These are phyloP conservation scores for Bombardia bombarda DNA, from an alignment of 495 filamentous ascomycete species.

Conservation along the genomic window DNA sequence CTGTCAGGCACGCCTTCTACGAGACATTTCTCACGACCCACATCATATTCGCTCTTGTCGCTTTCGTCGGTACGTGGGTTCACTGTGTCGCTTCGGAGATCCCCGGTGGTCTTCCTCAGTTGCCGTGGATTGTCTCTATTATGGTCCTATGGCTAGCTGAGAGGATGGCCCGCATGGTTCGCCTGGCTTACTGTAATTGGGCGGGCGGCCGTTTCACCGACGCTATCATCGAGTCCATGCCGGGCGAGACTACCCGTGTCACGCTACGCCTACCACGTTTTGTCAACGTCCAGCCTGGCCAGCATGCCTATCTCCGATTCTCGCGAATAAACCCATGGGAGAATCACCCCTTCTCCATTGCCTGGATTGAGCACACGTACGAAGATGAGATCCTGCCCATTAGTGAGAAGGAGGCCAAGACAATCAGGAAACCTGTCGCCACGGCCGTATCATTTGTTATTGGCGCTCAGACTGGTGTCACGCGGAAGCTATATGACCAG, in stretches of 20 bases:
- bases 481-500: conserved; percentile 63
- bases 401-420: conserved; percentile 23
- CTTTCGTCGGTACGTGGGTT: conserved; percentile 58
- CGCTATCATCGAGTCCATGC: conserved; percentile 66
- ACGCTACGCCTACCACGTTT: conserved; percentile 72
- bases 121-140: conserved; percentile 57
- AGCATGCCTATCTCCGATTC: conserved; percentile 84
- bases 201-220: conserved; percentile 52
- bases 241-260: conserved; percentile 75
- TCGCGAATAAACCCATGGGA: conserved; percentile 69
- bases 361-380: conserved; percentile 57
- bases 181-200: conserved; percentile 65
- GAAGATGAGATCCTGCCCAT: conserved; percentile 18
- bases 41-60: conserved; percentile 56
- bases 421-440: conserved; percentile 7
- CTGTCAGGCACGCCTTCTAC: conserved; percentile 88
- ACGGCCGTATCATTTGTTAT: conserved; percentile 60
- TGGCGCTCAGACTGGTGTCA: conserved; percentile 81
- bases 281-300: conserved; percentile 72
- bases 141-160: conserved; percentile 74
- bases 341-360: conserved; percentile 89
- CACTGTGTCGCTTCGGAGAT: conserved; percentile 48
- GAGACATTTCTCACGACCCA: conserved; percentile 86
- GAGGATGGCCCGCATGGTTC: conserved; percentile 57
- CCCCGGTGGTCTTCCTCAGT: conserved; percentile 48